phyloP scores from a whole-genome alignment of 306 rosid species.

The Cicer cuneatum region DNA sequence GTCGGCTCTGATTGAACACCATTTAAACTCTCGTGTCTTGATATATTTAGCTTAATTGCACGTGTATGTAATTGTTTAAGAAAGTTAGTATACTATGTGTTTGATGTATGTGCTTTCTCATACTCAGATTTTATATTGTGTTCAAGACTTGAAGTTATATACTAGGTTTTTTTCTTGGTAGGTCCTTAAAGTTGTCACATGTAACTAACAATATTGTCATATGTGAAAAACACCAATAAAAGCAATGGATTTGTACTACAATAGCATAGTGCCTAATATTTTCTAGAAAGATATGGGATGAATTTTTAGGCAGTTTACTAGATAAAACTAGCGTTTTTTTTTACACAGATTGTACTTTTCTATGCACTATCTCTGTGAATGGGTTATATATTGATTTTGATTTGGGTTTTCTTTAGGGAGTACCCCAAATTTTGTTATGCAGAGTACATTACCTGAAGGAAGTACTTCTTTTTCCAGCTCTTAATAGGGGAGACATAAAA shows the following conservation, averaged over 20 bases:
- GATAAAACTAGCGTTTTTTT: slow-evolving; percentile 8
- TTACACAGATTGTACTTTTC: slow-evolving; percentile 12
- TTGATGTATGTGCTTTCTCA: slow-evolving; percentile 37
- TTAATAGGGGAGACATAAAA: slow-evolving; percentile 74
- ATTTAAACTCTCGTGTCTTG: slow-evolving; percentile 8
- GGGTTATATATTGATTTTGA: slow-evolving; percentile 41
- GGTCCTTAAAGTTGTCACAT: slow-evolving; percentile 25
- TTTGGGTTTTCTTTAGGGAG: slow-evolving; percentile 71
- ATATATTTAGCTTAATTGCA: slow-evolving; percentile 34
- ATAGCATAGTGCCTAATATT: slow-evolving; percentile 23
- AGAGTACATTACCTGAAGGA: slow-evolving; percentile 86
- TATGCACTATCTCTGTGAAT: slow-evolving; percentile 1
- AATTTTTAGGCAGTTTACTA: slow-evolving; percentile 12
- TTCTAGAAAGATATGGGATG: slow-evolving; percentile 27
- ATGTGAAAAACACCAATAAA: slow-evolving; percentile 11
- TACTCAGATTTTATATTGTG: slow-evolving; percentile 37
- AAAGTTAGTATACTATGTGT: slow-evolving; percentile 18
- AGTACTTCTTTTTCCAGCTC: slow-evolving; percentile 87
- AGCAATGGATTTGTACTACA: slow-evolving; percentile 32
- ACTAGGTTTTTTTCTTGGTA: slow-evolving; percentile 1
- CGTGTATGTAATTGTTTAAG: slow-evolving; percentile 23
- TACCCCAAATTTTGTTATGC: slow-evolving; percentile 85
- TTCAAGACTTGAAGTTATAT: slow-evolving; percentile 8
- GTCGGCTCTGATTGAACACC: slow-evolving; percentile 31
- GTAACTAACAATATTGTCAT: slow-evolving; percentile 7